Evolutionary conservation across 768 basidiomycete genomes (phyloP).

Genomic region (Termitomyces sp.): DNA sequence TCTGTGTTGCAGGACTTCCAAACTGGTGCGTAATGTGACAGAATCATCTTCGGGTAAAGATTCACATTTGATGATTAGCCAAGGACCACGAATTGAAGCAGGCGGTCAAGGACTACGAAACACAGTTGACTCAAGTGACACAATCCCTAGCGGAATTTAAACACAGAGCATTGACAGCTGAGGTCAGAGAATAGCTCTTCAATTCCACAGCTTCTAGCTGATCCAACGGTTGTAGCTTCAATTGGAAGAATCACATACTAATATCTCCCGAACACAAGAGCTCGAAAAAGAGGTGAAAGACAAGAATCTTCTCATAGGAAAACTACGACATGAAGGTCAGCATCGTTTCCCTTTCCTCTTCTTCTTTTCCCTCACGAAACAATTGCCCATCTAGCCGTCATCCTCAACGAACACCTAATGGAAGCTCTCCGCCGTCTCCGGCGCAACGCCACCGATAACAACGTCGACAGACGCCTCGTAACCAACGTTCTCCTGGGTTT

Average conservation of each 20-base stretch:
- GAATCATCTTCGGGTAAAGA: neutral
- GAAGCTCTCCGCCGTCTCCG: slow-evolving; percentile 95
- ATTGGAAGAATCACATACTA: slow-evolving; percentile 69
- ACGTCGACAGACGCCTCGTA: slow-evolving; percentile 90
- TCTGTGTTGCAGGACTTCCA: slow-evolving; percentile 96
- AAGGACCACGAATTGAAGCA: slow-evolving; percentile 89
- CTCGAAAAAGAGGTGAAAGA: slow-evolving; percentile 93
- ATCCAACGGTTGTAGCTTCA: slow-evolving; percentile 44
- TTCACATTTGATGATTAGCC: slow-evolving; percentile 40
- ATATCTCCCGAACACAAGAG: slow-evolving; percentile 61
- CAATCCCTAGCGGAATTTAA: slow-evolving; percentile 88
- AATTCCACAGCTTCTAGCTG: neutral
- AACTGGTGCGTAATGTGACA: slow-evolving; percentile 54
- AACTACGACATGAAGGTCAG: slow-evolving; percentile 89
- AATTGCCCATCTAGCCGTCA: slow-evolving; percentile 62
- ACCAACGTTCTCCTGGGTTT: slow-evolving; percentile 93
- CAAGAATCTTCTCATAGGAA: slow-evolving; percentile 92
- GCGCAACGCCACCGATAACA: slow-evolving; percentile 81
- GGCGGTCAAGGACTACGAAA: slow-evolving; percentile 79
- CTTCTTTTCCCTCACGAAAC: slow-evolving; percentile 2
- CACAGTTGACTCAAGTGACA: slow-evolving; percentile 65
- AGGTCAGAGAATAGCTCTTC: slow-evolving; percentile 44
- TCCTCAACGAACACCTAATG: slow-evolving; percentile 95
- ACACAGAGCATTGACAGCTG: slow-evolving; percentile 81
- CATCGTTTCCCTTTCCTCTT: neutral